These are phyloP conservation scores for Epichloe elymi DNA, from an alignment of 2,329 filamentous ascomycete genomes.

Conservation along the genomic window DNA sequence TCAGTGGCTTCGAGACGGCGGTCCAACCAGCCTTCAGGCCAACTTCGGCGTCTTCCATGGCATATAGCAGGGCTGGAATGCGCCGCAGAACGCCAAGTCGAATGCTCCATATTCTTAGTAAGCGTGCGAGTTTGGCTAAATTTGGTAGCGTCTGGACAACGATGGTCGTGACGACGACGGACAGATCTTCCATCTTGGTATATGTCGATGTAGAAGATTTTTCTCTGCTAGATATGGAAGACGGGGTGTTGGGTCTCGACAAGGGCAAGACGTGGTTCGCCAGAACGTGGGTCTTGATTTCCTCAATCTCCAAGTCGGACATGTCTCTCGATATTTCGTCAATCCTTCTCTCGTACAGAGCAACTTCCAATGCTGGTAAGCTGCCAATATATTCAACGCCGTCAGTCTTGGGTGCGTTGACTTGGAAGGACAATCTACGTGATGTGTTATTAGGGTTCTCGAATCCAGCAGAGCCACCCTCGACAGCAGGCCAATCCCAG, in stretches of 20 bases:
- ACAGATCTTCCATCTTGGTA: conserved; percentile 73
- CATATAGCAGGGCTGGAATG: conserved; percentile 53
- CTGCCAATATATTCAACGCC: conserved; percentile 50
- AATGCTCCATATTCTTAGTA: conserved; percentile 68
- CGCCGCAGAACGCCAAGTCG: conserved; percentile 63
- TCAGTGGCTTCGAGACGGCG: conserved; percentile 30
- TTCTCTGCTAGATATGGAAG: conserved; percentile 17
- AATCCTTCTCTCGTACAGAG: conserved; percentile 57
- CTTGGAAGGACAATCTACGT: conserved; percentile 23
- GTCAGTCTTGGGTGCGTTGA: conserved; percentile 12
- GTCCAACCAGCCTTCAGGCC: conserved; percentile 56
- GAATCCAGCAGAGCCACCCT: conserved; percentile 39
- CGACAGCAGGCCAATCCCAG: conserved; percentile 41
- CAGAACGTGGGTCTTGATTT: conserved; percentile 79
- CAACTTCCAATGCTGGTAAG: conserved; percentile 50
- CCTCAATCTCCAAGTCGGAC: conserved; percentile 62
- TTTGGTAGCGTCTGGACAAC: conserved; percentile 80
- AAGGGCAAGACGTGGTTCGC: conserved; percentile 59
- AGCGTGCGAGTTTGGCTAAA: conserved; percentile 55
- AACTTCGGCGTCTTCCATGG: conserved; percentile 52
- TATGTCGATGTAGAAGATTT: conserved; percentile 39
- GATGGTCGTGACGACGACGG: conserved; percentile 79
- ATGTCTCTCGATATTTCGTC: conserved; percentile 60
- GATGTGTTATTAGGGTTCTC: conserved; percentile 31
- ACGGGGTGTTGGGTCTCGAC: conserved; percentile 24